Evolutionary conservation across 805 yeast species (phyloP).

Genomic region (Zygosaccharomyces siamensis): DNA sequence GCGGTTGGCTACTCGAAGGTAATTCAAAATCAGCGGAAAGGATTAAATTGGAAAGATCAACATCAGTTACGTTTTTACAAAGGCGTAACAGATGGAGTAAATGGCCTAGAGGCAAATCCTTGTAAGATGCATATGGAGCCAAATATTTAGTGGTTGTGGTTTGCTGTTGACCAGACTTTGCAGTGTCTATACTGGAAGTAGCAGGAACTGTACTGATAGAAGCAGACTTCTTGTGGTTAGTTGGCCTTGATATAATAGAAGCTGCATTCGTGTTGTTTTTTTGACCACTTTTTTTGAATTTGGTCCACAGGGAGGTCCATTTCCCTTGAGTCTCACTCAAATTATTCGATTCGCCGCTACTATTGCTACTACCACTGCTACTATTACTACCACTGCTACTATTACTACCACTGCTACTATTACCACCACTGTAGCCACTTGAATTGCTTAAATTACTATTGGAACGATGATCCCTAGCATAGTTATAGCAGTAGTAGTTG

Average conservation of each 20-base stretch:
- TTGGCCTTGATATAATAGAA: background rate
- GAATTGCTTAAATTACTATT: conserved; percentile 30
- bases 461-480: conserved; percentile 22
- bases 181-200: background rate
- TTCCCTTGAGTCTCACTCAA: background rate
- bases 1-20: conserved; percentile 8
- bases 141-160: conserved; percentile 60
- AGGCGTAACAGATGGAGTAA: conserved; percentile 61
- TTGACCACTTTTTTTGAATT: background rate
- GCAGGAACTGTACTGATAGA: background rate
- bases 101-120: conserved; percentile 76
- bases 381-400: conserved; percentile 12
- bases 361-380: conserved; percentile 12
- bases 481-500: background rate
- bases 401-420: conserved; percentile 17
- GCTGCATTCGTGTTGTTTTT: background rate
- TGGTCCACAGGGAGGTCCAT: conserved; percentile 4
- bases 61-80: conserved; percentile 54
- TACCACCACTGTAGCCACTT: conserved; percentile 20
- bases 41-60: conserved; percentile 59
- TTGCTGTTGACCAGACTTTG: conserved; percentile 35
- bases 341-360: background rate
- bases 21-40: conserved; percentile 61
- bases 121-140: conserved; percentile 56
- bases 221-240: background rate